Percentiles rank a stretch among this genome's conserved stretches.
Conservation (phyloP, 208 protist species). For the Acanthamoeba castellanii region DNA sequence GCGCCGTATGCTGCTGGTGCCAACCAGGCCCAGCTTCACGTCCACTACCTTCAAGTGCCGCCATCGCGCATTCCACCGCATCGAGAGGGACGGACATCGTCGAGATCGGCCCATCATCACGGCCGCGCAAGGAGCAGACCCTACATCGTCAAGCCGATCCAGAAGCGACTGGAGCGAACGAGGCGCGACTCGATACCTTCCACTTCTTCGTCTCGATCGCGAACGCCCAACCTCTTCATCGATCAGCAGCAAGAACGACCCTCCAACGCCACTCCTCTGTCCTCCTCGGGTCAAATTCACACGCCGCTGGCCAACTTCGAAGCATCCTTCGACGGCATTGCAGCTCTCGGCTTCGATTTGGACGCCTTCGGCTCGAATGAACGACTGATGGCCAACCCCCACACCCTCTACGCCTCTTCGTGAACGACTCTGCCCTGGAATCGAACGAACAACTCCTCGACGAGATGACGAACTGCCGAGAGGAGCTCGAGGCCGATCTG, state of each 20-base stretch:
- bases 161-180: neutral
- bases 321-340: conserved; percentile 2
- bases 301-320: conserved; percentile 5
- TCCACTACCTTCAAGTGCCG: too few species aligned
- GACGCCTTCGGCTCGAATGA: conserved; percentile 16
- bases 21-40: too few species aligned
- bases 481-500: too few species aligned
- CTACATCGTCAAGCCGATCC: conserved; percentile 19
- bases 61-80: neutral
- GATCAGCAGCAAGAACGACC: conserved; percentile 12
- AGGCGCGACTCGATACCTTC: neutral
- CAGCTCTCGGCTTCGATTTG: neutral
- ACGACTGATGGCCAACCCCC: neutral
- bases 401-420: neutral
- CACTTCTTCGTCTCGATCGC: neutral
- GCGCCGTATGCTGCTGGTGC: too few species aligned
- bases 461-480: too few species aligned
- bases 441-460: too few species aligned
- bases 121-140: neutral
- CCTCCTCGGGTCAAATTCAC: neutral
- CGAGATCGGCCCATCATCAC: neutral
- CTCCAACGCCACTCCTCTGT: neutral
- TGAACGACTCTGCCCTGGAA: neutral
- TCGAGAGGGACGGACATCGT: neutral
- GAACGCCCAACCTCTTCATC: neutral